phyloP scores from a whole-genome alignment of 2,329 filamentous ascomycete genomes.

The Ophiostoma fasciatum region DNA sequence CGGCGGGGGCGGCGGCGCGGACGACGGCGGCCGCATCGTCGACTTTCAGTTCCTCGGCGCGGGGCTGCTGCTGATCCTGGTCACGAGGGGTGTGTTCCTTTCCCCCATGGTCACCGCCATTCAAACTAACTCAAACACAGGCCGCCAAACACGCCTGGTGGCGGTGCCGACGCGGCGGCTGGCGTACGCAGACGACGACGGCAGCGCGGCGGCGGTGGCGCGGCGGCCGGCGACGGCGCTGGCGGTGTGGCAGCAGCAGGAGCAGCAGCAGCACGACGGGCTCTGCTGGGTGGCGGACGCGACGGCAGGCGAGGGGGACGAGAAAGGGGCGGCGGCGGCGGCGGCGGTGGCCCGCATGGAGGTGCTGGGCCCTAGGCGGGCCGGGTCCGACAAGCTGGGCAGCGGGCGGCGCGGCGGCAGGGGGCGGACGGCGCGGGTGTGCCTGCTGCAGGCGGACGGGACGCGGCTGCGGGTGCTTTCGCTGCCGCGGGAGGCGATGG shows the following conservation, averaged over 20 bases:
- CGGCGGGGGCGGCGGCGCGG: too few species aligned
- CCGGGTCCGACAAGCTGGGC: neutral
- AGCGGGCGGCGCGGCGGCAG: neutral
- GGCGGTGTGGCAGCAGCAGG: neutral
- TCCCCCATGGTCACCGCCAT: slow-evolving; percentile 5
- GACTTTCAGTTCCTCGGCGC: slow-evolving; percentile 58
- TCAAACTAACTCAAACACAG: neutral
- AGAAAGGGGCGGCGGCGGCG: neutral
- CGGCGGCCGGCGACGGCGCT: neutral
- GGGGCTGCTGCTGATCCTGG: slow-evolving; percentile 43
- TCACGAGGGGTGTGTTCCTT: slow-evolving; percentile 13
- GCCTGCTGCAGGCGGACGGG: slow-evolving; percentile 33
- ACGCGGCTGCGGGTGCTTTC: slow-evolving; percentile 33
- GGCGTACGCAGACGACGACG: slow-evolving; percentile 1
- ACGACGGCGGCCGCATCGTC: slow-evolving; percentile 33
- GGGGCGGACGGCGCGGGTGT: slow-evolving; percentile 29
- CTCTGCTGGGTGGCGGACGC: slow-evolving; percentile 8
- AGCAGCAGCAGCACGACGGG: slow-evolving; percentile 11
- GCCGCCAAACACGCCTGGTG: slow-evolving; percentile 3
- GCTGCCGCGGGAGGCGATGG: slow-evolving; percentile 22
- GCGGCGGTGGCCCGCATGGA: slow-evolving; percentile 30
- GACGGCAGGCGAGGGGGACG: neutral
- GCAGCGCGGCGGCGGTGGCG: slow-evolving; percentile 1
- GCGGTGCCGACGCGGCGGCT: slow-evolving; percentile 7
- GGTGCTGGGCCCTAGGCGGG: slow-evolving; percentile 26